Conservation (phyloP, 2,329 filamentous ascomycete species). For the Colletotrichum endophyticum region DNA sequence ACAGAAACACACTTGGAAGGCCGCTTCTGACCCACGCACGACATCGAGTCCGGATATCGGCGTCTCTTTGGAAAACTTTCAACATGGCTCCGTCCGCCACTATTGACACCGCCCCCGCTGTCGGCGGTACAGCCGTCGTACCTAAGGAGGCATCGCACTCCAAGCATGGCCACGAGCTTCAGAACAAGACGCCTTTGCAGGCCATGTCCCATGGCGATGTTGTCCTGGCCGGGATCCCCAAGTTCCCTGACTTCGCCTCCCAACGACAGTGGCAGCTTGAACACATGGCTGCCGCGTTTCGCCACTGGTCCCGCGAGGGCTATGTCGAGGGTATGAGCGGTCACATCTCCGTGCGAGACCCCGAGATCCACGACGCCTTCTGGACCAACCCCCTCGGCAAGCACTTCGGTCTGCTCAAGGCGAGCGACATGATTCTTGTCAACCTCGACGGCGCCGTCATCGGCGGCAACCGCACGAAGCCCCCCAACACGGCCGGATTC, state of each 20-base stretch:
- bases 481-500: constrained; percentile 72
- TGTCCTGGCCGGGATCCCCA: constrained; percentile 34
- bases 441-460: constrained; percentile 65
- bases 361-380: constrained; percentile 62
- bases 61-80: neutral
- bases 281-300: constrained; percentile 71
- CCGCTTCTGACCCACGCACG: neutral
- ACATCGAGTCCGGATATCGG: neutral
- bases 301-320: constrained; percentile 68
- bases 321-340: constrained; percentile 74
- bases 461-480: constrained; percentile 62
- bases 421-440: constrained; percentile 72
- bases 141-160: constrained; percentile 23
- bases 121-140: neutral
- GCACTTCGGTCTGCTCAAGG: constrained; percentile 70
- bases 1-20: neutral
- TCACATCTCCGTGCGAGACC: constrained; percentile 70
- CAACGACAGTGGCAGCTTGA: constrained; percentile 59
- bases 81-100: constrained; percentile 36
- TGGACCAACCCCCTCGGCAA: constrained; percentile 73
- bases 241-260: constrained; percentile 30
- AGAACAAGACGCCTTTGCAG: constrained; percentile 34
- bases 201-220: constrained; percentile 39
- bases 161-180: constrained; percentile 22
- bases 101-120: constrained; percentile 23